Base-by-base conservation (phyloP, 2,329 filamentous ascomycete species). In the Colletotrichum limetticola region DNA sequence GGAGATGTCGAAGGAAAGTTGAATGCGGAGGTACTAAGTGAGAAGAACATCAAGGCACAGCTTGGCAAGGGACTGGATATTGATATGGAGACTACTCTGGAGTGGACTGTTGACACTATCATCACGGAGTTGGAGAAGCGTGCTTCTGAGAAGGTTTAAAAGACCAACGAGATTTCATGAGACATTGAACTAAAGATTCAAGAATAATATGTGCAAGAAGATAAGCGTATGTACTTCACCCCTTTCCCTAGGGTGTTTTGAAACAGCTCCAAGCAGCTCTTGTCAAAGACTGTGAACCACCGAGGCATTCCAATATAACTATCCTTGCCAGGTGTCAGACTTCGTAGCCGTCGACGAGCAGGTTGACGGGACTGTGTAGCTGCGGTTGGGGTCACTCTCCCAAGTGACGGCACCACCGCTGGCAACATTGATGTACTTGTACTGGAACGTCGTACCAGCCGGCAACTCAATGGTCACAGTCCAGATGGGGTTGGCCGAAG, bases 101-200 rank as follows among this genome's bases (percentile, higher is more conserved):
- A 86, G 64, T 95, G 94, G 94, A 91, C 91, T 1, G 92, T 94
- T 1, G 87, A 90, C 65, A 83, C 85, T 61, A 80, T 95, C 22
- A 86, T 94, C 78, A 79, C 79, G 22, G 82, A 85, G 74, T 74
- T 90, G 72, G 82, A 84, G 74, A 61, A 57, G 28, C 49, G 49
- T 35, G 56, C 66, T 2, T 37, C 49, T 9, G n/a, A 49, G 35
- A 37, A 66, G 56, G 11, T 24, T 2, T 65, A 14, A 49, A 52
- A n/a, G 6, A 60, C 8, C 8, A 26, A 19, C 12, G 26, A 2
- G 12, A 53, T 37, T 1, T 12, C 16, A 26, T 22, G 28, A 19
- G 26, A 14, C 37, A 37, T 22, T 49, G 19, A 22, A 49, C 42
- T 49, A 5, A 28, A 12, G 16, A 16, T 16, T 14, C 24, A 35